These are phyloP conservation scores for Globisporangium alternatum DNA, from an alignment of 352 stramenopile genomes.

Conservation along the genomic window DNA sequence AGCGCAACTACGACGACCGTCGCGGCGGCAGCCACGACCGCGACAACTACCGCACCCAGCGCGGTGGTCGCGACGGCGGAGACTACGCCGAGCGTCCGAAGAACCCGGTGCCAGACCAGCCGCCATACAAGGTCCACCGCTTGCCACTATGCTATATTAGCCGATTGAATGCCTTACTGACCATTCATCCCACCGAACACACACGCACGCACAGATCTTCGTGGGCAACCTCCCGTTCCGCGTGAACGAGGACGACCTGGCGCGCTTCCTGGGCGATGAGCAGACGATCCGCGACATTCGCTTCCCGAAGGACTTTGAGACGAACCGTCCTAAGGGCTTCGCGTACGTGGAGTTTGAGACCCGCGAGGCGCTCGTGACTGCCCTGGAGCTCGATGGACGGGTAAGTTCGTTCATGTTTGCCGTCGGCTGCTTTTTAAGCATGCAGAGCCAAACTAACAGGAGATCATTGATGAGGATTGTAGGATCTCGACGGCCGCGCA, in stretches of 20 bases:
- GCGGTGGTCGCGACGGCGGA: slow-evolving; percentile 8
- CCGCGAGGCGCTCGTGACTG: slow-evolving; percentile 60
- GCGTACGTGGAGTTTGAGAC: slow-evolving; percentile 83
- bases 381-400: slow-evolving; percentile 58
- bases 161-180: neutral
- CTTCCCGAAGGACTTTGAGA: slow-evolving; percentile 58
- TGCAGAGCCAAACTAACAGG: neutral
- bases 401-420: neutral
- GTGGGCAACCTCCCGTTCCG: slow-evolving; percentile 82
- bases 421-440: neutral
- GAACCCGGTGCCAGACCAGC: slow-evolving; percentile 72
- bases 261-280: slow-evolving; percentile 56
- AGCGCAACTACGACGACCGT: slow-evolving; percentile 13
- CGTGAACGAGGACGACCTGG: slow-evolving; percentile 65
- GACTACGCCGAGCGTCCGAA: slow-evolving; percentile 45
- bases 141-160: neutral
- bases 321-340: slow-evolving; percentile 76
- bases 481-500: slow-evolving; percentile 39
- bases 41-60: slow-evolving; percentile 9
- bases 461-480: neutral
- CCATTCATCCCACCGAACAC: neutral
- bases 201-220: slow-evolving; percentile 41
- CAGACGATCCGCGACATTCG: slow-evolving; percentile 62
- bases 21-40: slow-evolving; percentile 8
- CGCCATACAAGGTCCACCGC: slow-evolving; percentile 65